Conservation (phyloP, 1,284 basidiomycete genomes). For the Uromyces viciae-fabae region DNA sequence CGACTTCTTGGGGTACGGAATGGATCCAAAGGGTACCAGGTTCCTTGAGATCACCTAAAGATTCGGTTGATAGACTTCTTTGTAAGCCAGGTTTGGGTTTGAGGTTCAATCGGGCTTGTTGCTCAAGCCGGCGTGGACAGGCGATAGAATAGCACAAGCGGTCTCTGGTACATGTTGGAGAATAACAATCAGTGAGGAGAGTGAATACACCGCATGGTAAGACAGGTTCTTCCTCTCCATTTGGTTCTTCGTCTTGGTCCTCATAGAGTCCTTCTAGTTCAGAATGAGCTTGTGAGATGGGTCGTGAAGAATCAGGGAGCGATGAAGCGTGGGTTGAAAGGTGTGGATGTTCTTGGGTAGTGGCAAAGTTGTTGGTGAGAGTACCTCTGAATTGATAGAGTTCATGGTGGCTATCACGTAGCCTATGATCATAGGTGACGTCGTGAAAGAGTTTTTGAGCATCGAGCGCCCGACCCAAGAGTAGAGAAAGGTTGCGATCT, state of each 20-base stretch:
- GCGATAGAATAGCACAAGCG: constrained; percentile 93
- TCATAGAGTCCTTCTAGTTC: constrained; percentile 54
- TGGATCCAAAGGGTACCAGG: constrained; percentile 95
- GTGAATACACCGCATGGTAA: constrained; percentile 95
- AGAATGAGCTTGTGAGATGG: constrained; percentile 51
- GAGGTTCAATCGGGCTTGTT: constrained; percentile 71
- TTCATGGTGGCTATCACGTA: constrained; percentile 82
- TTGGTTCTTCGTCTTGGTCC: constrained; percentile 58
- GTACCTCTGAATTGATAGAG: constrained; percentile 78
- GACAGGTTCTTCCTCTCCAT: constrained; percentile 63
- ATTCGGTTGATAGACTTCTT: constrained; percentile 69
- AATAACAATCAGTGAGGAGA: constrained; percentile 93
- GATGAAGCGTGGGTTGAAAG: constrained; percentile 24
- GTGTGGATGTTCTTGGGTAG: constrained; percentile 45
- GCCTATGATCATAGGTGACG: constrained; percentile 94
- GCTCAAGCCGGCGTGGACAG: constrained; percentile 87
- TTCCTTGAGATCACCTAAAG: constrained; percentile 77
- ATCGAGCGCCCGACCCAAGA: constrained; percentile 89
- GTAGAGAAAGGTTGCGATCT: constrained; percentile 87
- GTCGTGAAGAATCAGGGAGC: constrained; percentile 51
- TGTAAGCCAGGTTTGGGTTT: constrained; percentile 72
- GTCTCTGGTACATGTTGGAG: constrained; percentile 90
- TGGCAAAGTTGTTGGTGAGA: constrained; percentile 65
- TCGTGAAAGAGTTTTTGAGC: constrained; percentile 99
- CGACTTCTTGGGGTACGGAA: constrained; percentile 87